These are phyloP conservation scores for Medicago lupulina DNA, from an alignment of 306 rosid species.

Conservation along the genomic window DNA sequence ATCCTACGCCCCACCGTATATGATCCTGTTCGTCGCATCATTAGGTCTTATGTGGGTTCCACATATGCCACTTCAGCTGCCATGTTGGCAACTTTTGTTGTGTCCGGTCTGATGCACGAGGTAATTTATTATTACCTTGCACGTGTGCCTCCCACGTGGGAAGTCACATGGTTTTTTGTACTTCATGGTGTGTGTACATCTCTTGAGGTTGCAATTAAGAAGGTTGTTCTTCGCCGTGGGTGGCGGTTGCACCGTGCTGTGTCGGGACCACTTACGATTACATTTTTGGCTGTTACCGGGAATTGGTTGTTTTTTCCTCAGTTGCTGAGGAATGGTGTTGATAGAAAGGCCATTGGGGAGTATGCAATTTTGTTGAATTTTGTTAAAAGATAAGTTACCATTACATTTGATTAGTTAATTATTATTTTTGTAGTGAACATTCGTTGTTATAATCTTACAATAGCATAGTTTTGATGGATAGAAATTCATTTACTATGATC, in stretches of 20 bases:
- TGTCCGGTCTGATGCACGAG: slow-evolving; percentile 77
- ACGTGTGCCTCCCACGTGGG: slow-evolving; percentile 79
- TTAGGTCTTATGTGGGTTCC: slow-evolving; percentile 4
- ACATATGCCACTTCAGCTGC: slow-evolving; percentile 28
- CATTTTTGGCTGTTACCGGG: slow-evolving; percentile 50
- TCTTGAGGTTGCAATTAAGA: slow-evolving; percentile 63
- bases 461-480: not conserved
- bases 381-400: slow-evolving; percentile 24
- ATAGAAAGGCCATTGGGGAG: slow-evolving; percentile 47
- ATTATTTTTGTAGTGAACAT: not conserved
- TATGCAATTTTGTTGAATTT: slow-evolving; percentile 41
- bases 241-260: slow-evolving; percentile 52
- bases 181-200: slow-evolving; percentile 61
- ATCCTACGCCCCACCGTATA: slow-evolving; percentile 60
- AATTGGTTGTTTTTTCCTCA: slow-evolving; percentile 76
- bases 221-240: slow-evolving; percentile 14
- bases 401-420: not conserved
- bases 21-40: slow-evolving; percentile 28
- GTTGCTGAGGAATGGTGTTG: slow-evolving; percentile 58
- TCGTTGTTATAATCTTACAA: not conserved
- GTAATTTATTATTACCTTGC: slow-evolving; percentile 61
- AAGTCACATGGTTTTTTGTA: slow-evolving; percentile 72
- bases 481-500: too few relatives aligned
- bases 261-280: slow-evolving; percentile 49
- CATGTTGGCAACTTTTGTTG: slow-evolving; percentile 46